Evolutionary conservation across 1,284 basidiomycete genomes (phyloP), one percentile per base, ranked within the genome.

Genomic region (Ceratobasidium sp.): DNA sequence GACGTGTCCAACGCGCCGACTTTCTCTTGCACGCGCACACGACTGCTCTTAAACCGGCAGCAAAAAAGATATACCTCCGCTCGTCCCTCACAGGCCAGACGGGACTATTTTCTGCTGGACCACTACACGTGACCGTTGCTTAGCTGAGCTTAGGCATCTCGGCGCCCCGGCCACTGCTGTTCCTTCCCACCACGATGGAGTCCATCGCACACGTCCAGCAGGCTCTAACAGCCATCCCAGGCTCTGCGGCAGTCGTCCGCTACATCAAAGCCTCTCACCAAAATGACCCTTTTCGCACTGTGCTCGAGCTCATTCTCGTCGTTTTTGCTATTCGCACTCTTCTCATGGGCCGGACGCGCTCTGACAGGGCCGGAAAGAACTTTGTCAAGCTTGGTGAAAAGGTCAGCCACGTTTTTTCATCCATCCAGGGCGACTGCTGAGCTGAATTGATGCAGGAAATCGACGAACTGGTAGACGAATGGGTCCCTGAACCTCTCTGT

Each of bases 401-500:
- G 87, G 96, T 95, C 76, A 49, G 85, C 75, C 75, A 28, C 26
- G 35, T 59, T 47, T 43, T 30, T 18, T n/a, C 32, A 23, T 67
- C 28, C 41, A 67, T 71, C 49, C 18, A 38, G 11, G 11, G 35
- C 35, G 4, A 38, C 35, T 38, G 35, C 35, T 54, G 6, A 23
- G 55, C 67, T 2, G 58, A 41, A 38, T 9, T 35, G 44, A 63
- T 46, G n/a, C 78, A 98, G 94, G 98, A 99, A 89, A 91, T 98
- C 73, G 91, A 98, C 80, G 97, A 99, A 78, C 88, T 99, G 46
- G 94, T 99, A 1, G 91, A 94, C 73, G 98, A 99, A 80, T 99
- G 96, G 94, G 85, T 85, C 11, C 98, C 98, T 0, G 94, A 96
- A 76, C 91, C 94, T 14, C 87, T 99, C 2, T 90, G 88, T 6